Percentiles rank a stretch among this genome's conserved stretches.
phyloP scores from a whole-genome alignment of 2,329 filamentous ascomycete species.

The Neonectria coccinea region DNA sequence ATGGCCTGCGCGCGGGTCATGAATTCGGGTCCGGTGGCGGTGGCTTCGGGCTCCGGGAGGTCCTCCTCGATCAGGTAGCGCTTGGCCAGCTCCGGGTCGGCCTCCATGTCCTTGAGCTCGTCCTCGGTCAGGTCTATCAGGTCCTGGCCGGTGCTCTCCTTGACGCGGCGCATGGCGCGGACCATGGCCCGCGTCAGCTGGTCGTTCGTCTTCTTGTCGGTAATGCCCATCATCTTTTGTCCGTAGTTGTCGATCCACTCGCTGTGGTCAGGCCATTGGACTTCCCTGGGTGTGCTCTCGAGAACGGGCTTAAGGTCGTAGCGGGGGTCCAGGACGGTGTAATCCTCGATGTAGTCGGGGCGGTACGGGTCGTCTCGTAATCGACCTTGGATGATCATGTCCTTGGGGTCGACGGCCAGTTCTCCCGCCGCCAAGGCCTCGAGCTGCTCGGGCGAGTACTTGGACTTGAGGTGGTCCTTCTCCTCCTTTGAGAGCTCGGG shows the following conservation, averaged over 20 bases:
- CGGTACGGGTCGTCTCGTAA: constrained; percentile 78
- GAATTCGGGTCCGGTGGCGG: constrained; percentile 41
- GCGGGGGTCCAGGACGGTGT: constrained; percentile 79
- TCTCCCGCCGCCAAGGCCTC: constrained; percentile 86
- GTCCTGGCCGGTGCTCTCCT: constrained; percentile 56
- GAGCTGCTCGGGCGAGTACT: constrained; percentile 85
- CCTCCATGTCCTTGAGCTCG: constrained; percentile 56
- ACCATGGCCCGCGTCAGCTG: constrained; percentile 57
- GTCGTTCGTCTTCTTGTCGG: constrained; percentile 57
- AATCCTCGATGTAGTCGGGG: constrained; percentile 84
- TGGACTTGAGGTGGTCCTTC: constrained; percentile 68
- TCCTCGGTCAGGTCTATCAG: constrained; percentile 64
- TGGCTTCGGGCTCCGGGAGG: constrained; percentile 41
- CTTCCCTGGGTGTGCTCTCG: constrained; percentile 63
- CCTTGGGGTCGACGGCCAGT: constrained; percentile 76
- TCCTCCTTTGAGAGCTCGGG: constrained; percentile 76
- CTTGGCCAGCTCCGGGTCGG: constrained; percentile 54
- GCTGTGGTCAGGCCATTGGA: constrained; percentile 69
- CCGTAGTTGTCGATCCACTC: constrained; percentile 70
- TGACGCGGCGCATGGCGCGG: constrained; percentile 56
- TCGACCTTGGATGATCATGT: constrained; percentile 79
- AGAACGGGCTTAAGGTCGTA: constrained; percentile 75
- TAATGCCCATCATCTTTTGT: constrained; percentile 57
- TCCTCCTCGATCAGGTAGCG: constrained; percentile 53
- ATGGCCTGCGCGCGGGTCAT: constrained; percentile 51